These are phyloP conservation scores for Tripterygium wilfordii DNA, from an alignment of 177 flowering plant species.

Conservation along the genomic window DNA sequence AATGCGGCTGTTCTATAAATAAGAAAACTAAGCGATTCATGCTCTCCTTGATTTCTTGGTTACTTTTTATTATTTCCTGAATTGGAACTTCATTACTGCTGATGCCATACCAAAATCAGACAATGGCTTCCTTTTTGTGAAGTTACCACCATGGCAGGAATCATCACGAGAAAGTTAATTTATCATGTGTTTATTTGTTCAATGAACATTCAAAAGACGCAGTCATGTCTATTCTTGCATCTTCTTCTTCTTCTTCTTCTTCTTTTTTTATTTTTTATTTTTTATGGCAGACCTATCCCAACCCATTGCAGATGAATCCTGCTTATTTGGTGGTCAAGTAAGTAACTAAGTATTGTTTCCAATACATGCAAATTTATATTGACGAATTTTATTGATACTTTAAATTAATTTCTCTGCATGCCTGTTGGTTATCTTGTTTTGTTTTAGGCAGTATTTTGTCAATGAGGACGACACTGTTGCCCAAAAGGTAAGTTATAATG, in stretches of 20 bases:
- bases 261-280: background rate
- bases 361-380: background rate
- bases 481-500: conserved; percentile 30
- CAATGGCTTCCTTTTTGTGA: no score
- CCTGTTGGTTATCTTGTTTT: background rate
- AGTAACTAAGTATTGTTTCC: no score
- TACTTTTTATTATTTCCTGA: no score
- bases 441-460: conserved; percentile 64
- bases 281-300: conserved; percentile 45
- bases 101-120: no score
- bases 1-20: no score
- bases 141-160: no score
- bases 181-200: no score
- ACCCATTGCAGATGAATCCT: conserved; percentile 48
- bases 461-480: conserved; percentile 51
- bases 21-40: no score
- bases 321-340: conserved; percentile 65
- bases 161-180: background rate
- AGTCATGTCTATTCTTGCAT: background rate
- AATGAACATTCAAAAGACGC: background rate
- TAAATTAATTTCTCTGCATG: background rate
- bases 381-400: background rate
- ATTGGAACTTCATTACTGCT: no score
- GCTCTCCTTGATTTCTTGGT: no score
- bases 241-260: background rate